phyloP scores from a whole-genome alignment of 2,329 filamentous ascomycete species.

The Fusarium camptoceras region DNA sequence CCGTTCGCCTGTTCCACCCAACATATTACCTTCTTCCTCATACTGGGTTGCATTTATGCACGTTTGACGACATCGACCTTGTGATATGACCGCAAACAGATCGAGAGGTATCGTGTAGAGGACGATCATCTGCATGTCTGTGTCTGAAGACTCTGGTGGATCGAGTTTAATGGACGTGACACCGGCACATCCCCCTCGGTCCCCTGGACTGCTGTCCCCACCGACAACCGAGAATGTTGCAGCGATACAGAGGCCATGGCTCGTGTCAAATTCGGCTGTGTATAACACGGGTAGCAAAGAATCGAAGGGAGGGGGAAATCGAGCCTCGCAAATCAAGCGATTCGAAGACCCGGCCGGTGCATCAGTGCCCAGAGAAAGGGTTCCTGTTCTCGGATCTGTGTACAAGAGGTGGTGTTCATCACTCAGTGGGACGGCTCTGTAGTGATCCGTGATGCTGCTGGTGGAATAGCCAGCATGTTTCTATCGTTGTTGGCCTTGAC shows the following conservation, averaged over 20 bases:
- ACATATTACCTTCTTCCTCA: conserved; percentile 9
- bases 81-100: conserved; percentile 57
- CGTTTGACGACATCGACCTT: conserved; percentile 16
- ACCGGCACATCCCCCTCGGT: conserved; percentile 4
- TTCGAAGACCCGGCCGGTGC: conserved; percentile 63
- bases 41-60: conserved; percentile 3
- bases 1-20: conserved; percentile 36
- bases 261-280: conserved; percentile 65
- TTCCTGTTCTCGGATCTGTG: conserved; percentile 67
- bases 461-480: conserved; percentile 49
- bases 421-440: conserved; percentile 71
- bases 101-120: conserved; percentile 72
- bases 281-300: conserved; percentile 62
- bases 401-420: conserved; percentile 75
- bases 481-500: conserved; percentile 28
- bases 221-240: conserved; percentile 61
- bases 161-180: conserved; percentile 5
- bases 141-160: conserved; percentile 12
- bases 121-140: conserved; percentile 59
- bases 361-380: conserved; percentile 71
- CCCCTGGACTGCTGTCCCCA: conserved; percentile 26
- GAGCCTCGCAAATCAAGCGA: conserved; percentile 68
- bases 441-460: conserved; percentile 66
- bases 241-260: conserved; percentile 68
- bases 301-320: conserved; percentile 56